Percentiles rank a stretch among this genome's conserved stretches.
These are phyloP conservation scores for Megacollybia marginata DNA, from an alignment of 768 basidiomycete species.

Conservation along the genomic window DNA sequence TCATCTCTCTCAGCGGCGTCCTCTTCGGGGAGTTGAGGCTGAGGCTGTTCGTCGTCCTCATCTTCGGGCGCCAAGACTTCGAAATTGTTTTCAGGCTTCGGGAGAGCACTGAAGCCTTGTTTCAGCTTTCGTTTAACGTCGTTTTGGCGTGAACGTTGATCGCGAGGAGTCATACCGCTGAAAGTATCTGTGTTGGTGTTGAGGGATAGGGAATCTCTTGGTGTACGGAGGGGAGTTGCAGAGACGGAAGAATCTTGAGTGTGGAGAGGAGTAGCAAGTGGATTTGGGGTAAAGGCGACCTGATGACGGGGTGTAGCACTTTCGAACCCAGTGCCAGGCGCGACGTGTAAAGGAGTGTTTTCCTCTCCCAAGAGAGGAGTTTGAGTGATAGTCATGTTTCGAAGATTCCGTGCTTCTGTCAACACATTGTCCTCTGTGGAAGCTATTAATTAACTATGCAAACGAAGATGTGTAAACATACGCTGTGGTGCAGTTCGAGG, in stretches of 20 bases:
- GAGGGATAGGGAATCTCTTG: conserved; percentile 87
- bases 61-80: conserved; percentile 90
- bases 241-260: conserved; percentile 44
- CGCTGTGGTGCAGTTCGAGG: conserved; percentile 92
- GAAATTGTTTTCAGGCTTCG: conserved; percentile 95
- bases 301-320: conserved; percentile 91
- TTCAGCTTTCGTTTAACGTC: conserved; percentile 72
- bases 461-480: conserved; percentile 33
- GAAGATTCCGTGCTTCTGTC: conserved; percentile 90
- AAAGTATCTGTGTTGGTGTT: conserved; percentile 60
- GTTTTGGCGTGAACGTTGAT: conserved; percentile 53
- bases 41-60: conserved; percentile 46
- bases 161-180: conserved; percentile 63
- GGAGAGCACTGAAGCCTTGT: conserved; percentile 76
- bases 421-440: conserved; percentile 86
- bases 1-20: conserved; percentile 93
- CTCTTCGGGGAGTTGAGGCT: conserved; percentile 47
- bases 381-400: conserved; percentile 88
- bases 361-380: conserved; percentile 96
- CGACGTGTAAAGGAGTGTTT: conserved; percentile 85
- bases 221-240: conserved; percentile 88
- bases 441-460: conserved; percentile 1
- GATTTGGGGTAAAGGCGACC: conserved; percentile 92
- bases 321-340: conserved; percentile 88
- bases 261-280: conserved; percentile 79